Base-by-base conservation (phyloP, 2,329 filamentous ascomycete species). In the Arachnopeziza araneosa region DNA sequence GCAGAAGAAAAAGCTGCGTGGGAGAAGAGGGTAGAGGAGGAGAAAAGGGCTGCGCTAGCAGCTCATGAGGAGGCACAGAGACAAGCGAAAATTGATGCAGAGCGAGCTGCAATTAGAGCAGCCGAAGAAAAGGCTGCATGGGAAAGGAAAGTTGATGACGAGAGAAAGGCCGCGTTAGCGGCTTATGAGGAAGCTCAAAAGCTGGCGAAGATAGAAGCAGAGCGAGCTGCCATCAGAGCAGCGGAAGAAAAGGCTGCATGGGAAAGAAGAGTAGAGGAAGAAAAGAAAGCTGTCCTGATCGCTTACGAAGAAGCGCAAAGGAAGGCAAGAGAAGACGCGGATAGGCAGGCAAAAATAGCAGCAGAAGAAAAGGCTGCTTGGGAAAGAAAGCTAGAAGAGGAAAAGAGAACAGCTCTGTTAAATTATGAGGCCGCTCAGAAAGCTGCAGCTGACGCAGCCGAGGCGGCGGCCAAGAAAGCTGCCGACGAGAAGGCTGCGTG, bases 391-490 rank as follows among this genome's bases (percentile, higher is more conserved):
- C 64, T 75, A 26, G 71, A 69, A 48, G 63, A 66, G 22, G 64
- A 74, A 48, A 73, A 76, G 65, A 70, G 69, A 7, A 74, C 74
- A 55, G 71, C 62, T 61, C 69, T 58, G 71, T 57, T 57, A n/a
- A 63, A 65, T 12, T 63, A 62, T 50, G 63, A 75, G 32, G 62
- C 70, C 65, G 61, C 63, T 26, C 63, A 63, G 24, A 67, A 64
- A 52, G 63, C 59, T 51, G 63, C 61, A 8, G 64, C 64, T 7
- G 62, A 64, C 24, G 64, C 54, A 10, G 63, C 63, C 49, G 63
- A 74, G 24, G 63, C 70, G 65, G 77, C 76, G 49, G 81, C 82
- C 69, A 80, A 78, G 61, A 77, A 78, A 23, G 77, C 77, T 44
- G 77, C 78, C 21, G 78, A 78, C 56, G 76, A 75, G 48, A 72